These are phyloP conservation scores for Rutidosis leptorrhynchoides DNA, from an alignment of 129 eudicot genomes.

Conservation along the genomic window DNA sequence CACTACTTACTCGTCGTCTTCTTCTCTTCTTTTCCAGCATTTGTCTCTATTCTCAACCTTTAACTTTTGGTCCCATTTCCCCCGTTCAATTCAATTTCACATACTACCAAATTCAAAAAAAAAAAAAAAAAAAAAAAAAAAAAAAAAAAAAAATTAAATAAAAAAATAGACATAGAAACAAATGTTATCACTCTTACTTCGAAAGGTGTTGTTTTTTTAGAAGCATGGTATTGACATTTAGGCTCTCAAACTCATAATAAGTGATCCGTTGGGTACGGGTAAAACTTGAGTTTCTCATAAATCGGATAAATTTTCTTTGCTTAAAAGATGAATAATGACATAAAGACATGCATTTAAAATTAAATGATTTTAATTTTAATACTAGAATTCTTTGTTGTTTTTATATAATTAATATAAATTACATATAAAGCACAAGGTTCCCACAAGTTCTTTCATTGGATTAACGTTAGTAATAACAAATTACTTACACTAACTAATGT, in stretches of 20 bases:
- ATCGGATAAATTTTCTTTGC: too few relatives aligned
- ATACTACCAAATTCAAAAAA: neutral
- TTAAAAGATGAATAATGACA: too few relatives aligned
- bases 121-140: too few relatives aligned
- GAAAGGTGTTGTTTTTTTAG: neutral
- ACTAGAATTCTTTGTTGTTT: too few relatives aligned
- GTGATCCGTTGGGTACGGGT: too few relatives aligned
- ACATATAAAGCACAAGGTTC: slow-evolving; percentile 17
- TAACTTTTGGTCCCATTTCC: slow-evolving; percentile 22
- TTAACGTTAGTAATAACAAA: slow-evolving; percentile 13
- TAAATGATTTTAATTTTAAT: neutral
- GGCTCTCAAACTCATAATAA: too few relatives aligned
- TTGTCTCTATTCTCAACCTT: slow-evolving; percentile 36
- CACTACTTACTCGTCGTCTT: neutral
- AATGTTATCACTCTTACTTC: slow-evolving; percentile 11
- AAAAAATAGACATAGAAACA: too few relatives aligned
- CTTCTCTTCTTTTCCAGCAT: slow-evolving; percentile 40
- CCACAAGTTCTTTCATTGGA: slow-evolving; percentile 24
- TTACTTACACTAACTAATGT: slow-evolving; percentile 1
- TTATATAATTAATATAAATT: neutral
- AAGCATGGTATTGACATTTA: too few relatives aligned
- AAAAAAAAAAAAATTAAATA: too few relatives aligned
- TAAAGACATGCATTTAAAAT: too few relatives aligned
- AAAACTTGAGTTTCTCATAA: too few relatives aligned
- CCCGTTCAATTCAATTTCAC: slow-evolving; percentile 22